Conservation (phyloP, 768 basidiomycete genomes). For the Mycena vitilis region DNA sequence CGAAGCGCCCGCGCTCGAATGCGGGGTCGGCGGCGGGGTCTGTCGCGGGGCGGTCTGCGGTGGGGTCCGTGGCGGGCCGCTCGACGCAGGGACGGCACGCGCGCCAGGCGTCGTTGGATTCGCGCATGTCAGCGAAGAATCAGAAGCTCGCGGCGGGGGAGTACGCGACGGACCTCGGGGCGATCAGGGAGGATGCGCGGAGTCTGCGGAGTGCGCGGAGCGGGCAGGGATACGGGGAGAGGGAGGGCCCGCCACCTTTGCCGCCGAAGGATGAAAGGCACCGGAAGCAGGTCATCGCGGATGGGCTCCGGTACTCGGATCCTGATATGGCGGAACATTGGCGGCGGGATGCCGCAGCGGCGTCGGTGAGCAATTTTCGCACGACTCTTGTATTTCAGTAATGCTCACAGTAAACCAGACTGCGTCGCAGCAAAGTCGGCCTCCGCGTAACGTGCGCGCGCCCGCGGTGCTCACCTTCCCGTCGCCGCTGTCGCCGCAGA, state of each 20-base stretch:
- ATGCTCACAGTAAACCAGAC: slow-evolving; percentile 12
- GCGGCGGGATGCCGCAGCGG: slow-evolving; percentile 38
- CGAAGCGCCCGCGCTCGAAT: slow-evolving; percentile 31
- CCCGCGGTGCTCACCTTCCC: slow-evolving; percentile 33
- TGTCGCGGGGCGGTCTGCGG: slow-evolving; percentile 14
- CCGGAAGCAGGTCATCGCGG: slow-evolving; percentile 46
- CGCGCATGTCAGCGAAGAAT: slow-evolving; percentile 15
- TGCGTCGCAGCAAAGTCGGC: slow-evolving; percentile 22
- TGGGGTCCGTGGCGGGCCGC: slow-evolving; percentile 20
- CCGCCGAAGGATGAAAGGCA: slow-evolving; percentile 28
- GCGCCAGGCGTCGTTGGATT: slow-evolving; percentile 31
- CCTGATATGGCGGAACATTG: slow-evolving; percentile 46
- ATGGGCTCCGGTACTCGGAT: slow-evolving; percentile 49
- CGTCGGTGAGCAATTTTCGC: background rate
- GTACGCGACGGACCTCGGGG: slow-evolving; percentile 19
- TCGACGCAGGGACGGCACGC: slow-evolving; percentile 22
- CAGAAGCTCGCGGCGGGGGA: slow-evolving; percentile 12
- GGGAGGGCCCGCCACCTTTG: slow-evolving; percentile 27
- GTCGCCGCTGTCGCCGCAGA: slow-evolving; percentile 31
- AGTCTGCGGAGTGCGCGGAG: slow-evolving; percentile 18
- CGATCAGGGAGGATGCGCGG: slow-evolving; percentile 33
- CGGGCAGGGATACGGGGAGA: slow-evolving; percentile 4
- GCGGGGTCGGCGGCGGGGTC: slow-evolving; percentile 32
- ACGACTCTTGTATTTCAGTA: background rate
- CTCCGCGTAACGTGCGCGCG: slow-evolving; percentile 33